phyloP scores from a whole-genome alignment of 345 rosid species.

The Raphanus sativus region DNA sequence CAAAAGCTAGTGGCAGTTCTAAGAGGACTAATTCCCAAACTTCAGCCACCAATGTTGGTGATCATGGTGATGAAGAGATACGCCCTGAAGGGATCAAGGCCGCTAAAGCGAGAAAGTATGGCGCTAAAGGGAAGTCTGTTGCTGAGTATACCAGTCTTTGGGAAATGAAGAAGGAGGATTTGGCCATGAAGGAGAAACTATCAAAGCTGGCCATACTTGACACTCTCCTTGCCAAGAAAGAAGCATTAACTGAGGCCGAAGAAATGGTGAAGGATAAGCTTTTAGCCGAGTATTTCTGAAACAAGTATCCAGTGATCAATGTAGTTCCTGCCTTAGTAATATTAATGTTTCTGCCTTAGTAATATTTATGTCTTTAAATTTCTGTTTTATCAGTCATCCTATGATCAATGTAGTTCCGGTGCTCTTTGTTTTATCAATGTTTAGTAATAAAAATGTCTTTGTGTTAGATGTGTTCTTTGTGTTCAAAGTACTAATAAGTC shows the following conservation, averaged over 20 bases:
- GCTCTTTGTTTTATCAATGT: no score
- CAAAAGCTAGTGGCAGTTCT: not conserved
- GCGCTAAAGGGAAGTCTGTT: not conserved
- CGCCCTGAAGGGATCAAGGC: not conserved
- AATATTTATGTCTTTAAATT: no score
- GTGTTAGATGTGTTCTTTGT: no score
- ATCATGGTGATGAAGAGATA: not conserved
- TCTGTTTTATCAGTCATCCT: no score
- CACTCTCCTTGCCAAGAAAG: not conserved
- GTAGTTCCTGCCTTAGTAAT: no score
- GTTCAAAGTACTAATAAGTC: no score
- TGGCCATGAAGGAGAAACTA: not conserved
- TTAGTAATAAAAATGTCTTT: no score
- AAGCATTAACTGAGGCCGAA: not conserved
- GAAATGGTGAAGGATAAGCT: not conserved
- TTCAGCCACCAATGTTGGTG: not conserved
- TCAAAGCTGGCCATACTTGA: not conserved
- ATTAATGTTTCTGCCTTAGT: no score
- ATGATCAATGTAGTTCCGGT: no score
- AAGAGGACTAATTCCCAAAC: not conserved
- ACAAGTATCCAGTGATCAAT: no score
- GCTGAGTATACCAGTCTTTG: not conserved
- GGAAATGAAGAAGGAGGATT: not conserved
- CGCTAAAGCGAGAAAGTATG: not conserved
- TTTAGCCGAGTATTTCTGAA: not conserved